Base-by-base conservation (phyloP, 1,139 yeast species). In the Saccharomyces hybrid region DNA sequence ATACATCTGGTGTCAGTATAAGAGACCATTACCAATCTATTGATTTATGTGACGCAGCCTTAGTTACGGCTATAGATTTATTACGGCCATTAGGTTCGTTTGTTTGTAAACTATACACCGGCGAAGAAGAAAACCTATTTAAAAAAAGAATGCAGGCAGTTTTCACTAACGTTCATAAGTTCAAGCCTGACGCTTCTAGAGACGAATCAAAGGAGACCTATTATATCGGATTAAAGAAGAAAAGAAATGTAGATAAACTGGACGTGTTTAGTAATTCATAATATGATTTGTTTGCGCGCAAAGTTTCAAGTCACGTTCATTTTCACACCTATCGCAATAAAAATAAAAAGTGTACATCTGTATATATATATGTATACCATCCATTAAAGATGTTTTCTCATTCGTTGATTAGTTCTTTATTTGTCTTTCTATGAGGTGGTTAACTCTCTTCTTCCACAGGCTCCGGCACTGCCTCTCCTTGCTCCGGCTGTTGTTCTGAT, bases 41-140 rank as follows among this genome's bases (percentile, higher is more conserved):
- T 80, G 97, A 91, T 68, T 73, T 93, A 54, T 93, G 97, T 59
- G 97, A 93, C 67, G 97, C 98, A 0, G 91, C 97, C 0, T 73
- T 93, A 56, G 75, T 88, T 13, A 78, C 91, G 54, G 83, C 90
- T 2, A 79, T 88, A 52, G 88, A 84, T 57, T 69, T 86, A 2
- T 72, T 93, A 54, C 82, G 77, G 59, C 81, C 84, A 11, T 79
- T 79, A 8, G 99, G 99, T 1, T 71, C 77, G 6, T 80, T 89
- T 63, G 83, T 90, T 5, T 80, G 95, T 62, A 84, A 95, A 66
- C 78, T 88, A 57, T 82, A 80, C 60, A 75, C 83, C 0, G 95
- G 96, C 0, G 73, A 80, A 27, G 96, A 89, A 63, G 86, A 88
- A 62, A 69, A 63, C 26, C 68, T 80, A 7, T 74, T 90, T 23